Base-by-base conservation (phyloP, 2,329 filamentous ascomycete genomes). In the Penicillium sp. region DNA sequence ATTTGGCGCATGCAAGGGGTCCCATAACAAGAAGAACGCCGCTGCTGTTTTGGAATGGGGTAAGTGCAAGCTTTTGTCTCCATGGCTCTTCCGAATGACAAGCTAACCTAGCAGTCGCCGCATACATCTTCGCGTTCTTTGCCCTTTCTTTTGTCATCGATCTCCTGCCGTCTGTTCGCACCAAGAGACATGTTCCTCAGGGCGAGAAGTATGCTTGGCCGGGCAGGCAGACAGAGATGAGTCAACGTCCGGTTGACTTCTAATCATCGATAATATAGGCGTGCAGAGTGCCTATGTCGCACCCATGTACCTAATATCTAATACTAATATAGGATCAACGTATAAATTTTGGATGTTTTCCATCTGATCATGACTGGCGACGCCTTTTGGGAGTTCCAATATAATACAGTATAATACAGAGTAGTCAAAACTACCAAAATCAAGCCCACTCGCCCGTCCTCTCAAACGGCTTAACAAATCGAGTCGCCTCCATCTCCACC, bases 401-500 rank as follows among this genome's bases (percentile, higher is more conserved):
- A n/a, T n/a, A n/a, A n/a, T n/a, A n/a, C n/a, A n/a, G 52, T 56
- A 55, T 52, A 39, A 41, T 58, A 57, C 52, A 58, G 13, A 42
- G 28, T 11, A 27, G 25, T 36, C 18, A 38, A 38, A 9, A 9
- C n/a, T 4, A 30, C 14, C 22, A 11, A 38, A 35, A 11, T 55
- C 34, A 63, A 50, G 56, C 57, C 67, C 67, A 69, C 40, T 68
- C 66, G 1, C 66, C 67, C 16, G 58, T 59, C 19, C 68, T 59
- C 49, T 67, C 53, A 50, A 67, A 71, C 10, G 57, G 50, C 49
- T 61, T 68, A 6, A 70, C 51, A 31, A 68, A 57, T 30, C 55
- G 33, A 25, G 59, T 63, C n/a, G 63, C 63, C 41, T 72, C 64
- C 64, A 72, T 60, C 27, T 58, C 54, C 27, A 72, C 67, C 19